Evolutionary conservation across 176 grass and related monocot species (phyloP), one percentile per base, ranked within the genome.

Genomic region (Luzula sylvatica): DNA sequence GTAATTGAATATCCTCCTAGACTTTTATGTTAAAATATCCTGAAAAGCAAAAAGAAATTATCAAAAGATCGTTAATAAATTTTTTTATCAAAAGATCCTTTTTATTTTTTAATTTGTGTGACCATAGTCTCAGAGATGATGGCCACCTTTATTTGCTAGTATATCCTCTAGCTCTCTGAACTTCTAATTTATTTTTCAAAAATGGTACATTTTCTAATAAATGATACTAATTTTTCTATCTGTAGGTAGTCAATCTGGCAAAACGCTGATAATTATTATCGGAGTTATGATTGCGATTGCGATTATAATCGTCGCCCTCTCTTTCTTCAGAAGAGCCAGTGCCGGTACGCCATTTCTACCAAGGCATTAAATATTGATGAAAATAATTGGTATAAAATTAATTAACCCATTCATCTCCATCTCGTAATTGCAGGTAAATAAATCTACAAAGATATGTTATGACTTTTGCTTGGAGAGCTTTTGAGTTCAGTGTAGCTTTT

Each of bases 221-320:
- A 23, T 3, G 35, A 22, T 24, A 23, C 22, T 8, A 42, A 48
- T 29, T 1, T 40, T 24, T 23, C 20, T 20, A 8, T 51, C 20
- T 70, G 4, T 20, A 53, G 59, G 40, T 61, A 79, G 77, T 78
- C 72, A 80, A 29, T 61, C 88, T 2, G 66, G 76, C 44, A 95
- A 95, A 68, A 88, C 69, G 1, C 52, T 95, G 0, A 83, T 79
- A 53, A 84, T 95, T 55, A 75, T 95, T 35, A 75, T 95, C 52
- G 88, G 79, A 53, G 44, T 88, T 1, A 67, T 88, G 48, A 81
- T 74, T 2, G 83, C 68, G 1, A 42, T 81, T 1, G 88, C 70
- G 26, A 42, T 88, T 16, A 38, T 95, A 15, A 70, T 95, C 16
- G 35, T 95, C 61, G 73, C 83, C 63, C 69, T 80, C 62, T 55